These are phyloP conservation scores for Aspergillus unguis DNA, from an alignment of 2,329 filamentous ascomycete genomes.

Conservation along the genomic window DNA sequence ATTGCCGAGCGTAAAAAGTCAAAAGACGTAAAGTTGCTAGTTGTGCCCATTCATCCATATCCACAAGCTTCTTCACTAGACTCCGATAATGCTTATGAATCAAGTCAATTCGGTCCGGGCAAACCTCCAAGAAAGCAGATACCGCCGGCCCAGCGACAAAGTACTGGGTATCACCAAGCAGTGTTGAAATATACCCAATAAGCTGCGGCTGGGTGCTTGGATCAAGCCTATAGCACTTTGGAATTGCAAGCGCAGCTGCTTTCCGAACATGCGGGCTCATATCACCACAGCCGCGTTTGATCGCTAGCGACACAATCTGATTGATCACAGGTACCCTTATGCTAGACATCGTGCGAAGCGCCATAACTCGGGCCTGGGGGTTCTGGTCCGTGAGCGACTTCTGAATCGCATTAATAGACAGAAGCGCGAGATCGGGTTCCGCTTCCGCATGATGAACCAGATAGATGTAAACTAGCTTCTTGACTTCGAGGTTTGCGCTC, in stretches of 20 bases:
- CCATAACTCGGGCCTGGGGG: conserved; percentile 85
- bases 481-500: conserved; percentile 88
- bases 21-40: conserved; percentile 77
- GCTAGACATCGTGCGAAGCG: conserved; percentile 92
- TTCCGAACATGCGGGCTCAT: conserved; percentile 94
- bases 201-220: conserved; percentile 80
- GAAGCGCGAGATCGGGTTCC: conserved; percentile 88
- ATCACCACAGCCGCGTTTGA: conserved; percentile 88
- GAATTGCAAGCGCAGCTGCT: conserved; percentile 87
- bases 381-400: conserved; percentile 93
- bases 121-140: conserved; percentile 81
- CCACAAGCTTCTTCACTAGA: conserved; percentile 83
- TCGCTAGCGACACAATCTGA: conserved; percentile 92
- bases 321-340: conserved; percentile 97
- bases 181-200: conserved; percentile 70
- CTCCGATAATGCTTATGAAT: conserved; percentile 86
- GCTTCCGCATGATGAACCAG: conserved; percentile 94
- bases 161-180: conserved; percentile 89
- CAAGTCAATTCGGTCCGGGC: conserved; percentile 80
- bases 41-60: conserved; percentile 99
- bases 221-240: conserved; percentile 92
- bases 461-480: conserved; percentile 98
- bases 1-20: conserved; percentile 78
- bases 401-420: conserved; percentile 98
- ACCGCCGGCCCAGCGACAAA: conserved; percentile 95